A percentile compares a stretch with the other conserved stretches of the same genome.
Conservation (phyloP, 1,284 basidiomycete genomes). For the Naganishia albida region DNA sequence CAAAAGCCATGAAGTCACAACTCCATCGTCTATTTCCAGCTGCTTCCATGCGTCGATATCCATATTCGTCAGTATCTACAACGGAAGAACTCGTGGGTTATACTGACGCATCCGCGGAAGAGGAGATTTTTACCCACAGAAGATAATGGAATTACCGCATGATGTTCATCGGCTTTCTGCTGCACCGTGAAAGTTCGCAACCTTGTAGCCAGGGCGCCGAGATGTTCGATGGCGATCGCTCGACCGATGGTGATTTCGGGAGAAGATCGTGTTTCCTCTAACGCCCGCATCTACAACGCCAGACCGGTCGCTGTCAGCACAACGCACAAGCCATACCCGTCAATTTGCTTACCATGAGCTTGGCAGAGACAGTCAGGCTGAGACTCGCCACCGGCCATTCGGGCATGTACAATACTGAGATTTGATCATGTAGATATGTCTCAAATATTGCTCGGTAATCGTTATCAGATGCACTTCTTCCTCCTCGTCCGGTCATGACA, state of each 20-base stretch:
- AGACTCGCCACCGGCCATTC: conserved; percentile 94
- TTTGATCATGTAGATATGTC: conserved; percentile 80
- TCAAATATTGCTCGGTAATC: conserved; percentile 91
- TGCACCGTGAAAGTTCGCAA: conserved; percentile 59
- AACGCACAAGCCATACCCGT: neutral
- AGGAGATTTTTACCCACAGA: neutral
- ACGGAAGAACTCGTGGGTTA: neutral
- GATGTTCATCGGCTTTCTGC: conserved; percentile 35
- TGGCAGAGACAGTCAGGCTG: conserved; percentile 72
- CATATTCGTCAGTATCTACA: conserved; percentile 4
- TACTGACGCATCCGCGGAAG: neutral
- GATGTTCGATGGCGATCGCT: conserved; percentile 84
- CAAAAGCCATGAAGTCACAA: conserved; percentile 7
- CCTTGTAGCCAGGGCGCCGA: conserved; percentile 84
- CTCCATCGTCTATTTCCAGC: neutral
- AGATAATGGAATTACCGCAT: neutral
- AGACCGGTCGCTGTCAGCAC: neutral
- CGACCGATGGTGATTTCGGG: conserved; percentile 78
- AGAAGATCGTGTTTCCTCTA: conserved; percentile 76
- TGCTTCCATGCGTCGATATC: conserved; percentile 16
- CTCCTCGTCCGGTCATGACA: conserved; percentile 68
- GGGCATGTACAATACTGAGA: conserved; percentile 87
- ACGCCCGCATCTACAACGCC: conserved; percentile 63
- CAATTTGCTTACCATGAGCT: conserved; percentile 68
- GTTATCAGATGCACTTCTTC: conserved; percentile 82